Base-by-base conservation (phyloP, 208 protist species). In the Trypanosoma caninum region DNA sequence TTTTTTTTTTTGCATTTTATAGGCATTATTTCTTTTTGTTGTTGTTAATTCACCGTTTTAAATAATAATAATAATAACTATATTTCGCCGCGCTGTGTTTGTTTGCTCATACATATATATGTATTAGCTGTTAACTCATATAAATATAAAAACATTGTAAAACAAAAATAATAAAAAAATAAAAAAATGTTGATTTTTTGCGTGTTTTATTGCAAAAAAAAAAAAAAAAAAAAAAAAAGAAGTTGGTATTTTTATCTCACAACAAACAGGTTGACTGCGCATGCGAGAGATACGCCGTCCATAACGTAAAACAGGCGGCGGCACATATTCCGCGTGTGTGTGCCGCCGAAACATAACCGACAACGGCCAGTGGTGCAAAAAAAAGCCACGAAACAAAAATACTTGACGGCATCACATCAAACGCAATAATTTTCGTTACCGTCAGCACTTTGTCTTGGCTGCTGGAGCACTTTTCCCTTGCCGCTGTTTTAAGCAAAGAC, bases 371-470 rank as follows among this genome's bases (percentile, higher is more conserved):
- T 14, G 87, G 87, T 7, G 65, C 57, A 59, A 74, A 84, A 14
- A 84, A 75, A n/a, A 51, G 66, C 87, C 87, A 94, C 18, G 87
- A 91, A 2, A 71, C 67, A 9, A 94, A 40, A 31, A 94, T 53
- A 23, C 81, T 71, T 13, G 69, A 65, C n/a, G 87, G 87, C 71
- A 94, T 74, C 31, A 80, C 81, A n/a, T 77, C 58, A 16, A 59
- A 54, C 7, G 84, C 8, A 44, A 94, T 86, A 50, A 80, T 72
- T 23, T 40, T 47, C 50, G 89, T 76, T 18, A 94, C 74, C 0
- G 61, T 61, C 35, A 63, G 56, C 6, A 81, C 72, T 44, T 80
- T 74, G 60, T 84, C 74, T n/a, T 76, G 75, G 48, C 61, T 56
- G 0, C 58, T 61, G 23, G 47, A 52, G 59, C 81, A 67, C 3